These are phyloP conservation scores for Calonectria fujianensis DNA, from an alignment of 2,329 filamentous ascomycete genomes.

Conservation along the genomic window DNA sequence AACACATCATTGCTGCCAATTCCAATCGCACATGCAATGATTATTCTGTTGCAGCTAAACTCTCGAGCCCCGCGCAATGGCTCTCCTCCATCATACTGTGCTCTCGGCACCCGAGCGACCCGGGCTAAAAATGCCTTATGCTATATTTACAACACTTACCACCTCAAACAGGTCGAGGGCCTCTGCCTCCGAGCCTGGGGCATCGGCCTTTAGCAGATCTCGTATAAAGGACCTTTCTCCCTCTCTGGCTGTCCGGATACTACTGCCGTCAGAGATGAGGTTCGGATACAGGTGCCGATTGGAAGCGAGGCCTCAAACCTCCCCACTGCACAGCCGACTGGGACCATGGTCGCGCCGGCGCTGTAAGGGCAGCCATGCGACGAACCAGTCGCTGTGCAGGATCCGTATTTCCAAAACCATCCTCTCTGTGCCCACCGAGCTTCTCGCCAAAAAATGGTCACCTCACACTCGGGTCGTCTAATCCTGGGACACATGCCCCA, in stretches of 20 bases:
- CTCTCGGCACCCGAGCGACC: constrained; percentile 11
- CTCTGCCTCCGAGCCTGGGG: not conserved
- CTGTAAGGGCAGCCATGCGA: not conserved
- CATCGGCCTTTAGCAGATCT: constrained; percentile 21
- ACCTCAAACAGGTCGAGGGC: constrained; percentile 3
- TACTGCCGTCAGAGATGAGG: constrained; percentile 25
- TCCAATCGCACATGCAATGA: not conserved
- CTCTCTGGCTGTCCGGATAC: constrained; percentile 10
- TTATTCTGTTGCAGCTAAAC: not conserved
- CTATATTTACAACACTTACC: constrained; percentile 16
- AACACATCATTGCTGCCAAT: not conserved
- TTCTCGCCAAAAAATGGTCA: constrained; percentile 17
- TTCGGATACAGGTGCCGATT: constrained; percentile 13
- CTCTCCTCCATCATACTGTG: not conserved
- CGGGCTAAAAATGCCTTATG: not conserved
- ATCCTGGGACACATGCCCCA: constrained; percentile 25
- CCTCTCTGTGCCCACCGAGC: constrained; percentile 4
- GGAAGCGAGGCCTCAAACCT: constrained; percentile 7
- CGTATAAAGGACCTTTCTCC: constrained; percentile 8
- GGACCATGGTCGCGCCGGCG: constrained; percentile 5
- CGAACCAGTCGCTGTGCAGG: constrained; percentile 24
- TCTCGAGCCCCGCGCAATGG: constrained; percentile 1
- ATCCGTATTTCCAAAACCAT: constrained; percentile 28
- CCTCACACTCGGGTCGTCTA: constrained; percentile 18
- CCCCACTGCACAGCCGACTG: constrained; percentile 18